Evolutionary conservation across 2,329 filamentous ascomycete genomes (phyloP).

Genomic region (Drechslera avenae): DNA sequence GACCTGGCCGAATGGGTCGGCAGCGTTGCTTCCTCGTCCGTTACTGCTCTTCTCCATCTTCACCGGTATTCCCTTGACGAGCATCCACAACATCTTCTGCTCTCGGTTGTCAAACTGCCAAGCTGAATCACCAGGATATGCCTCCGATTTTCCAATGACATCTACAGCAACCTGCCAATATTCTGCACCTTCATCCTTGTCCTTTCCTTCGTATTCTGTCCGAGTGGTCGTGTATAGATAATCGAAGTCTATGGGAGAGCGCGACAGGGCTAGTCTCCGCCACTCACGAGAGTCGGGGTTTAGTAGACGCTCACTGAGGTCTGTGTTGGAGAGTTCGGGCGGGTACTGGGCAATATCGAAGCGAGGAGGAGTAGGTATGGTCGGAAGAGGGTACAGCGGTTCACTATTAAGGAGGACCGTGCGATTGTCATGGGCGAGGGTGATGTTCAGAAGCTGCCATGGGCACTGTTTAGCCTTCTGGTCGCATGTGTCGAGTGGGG

Average conservation of each 20-base stretch:
- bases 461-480: constrained; percentile 1
- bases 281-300: constrained; percentile 16
- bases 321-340: constrained; percentile 29
- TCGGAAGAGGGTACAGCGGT: constrained; percentile 36
- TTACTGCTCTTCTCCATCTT: constrained; percentile 8
- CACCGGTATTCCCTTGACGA: constrained; percentile 27
- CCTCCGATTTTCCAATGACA: constrained; percentile 27
- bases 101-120: constrained; percentile 29
- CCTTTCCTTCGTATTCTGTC: constrained; percentile 12
- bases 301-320: constrained; percentile 30
- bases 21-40: constrained; percentile 14
- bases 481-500: background rate
- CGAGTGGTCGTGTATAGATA: constrained; percentile 32
- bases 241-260: constrained; percentile 15
- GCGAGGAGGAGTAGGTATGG: constrained; percentile 29
- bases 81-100: constrained; percentile 37
- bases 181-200: constrained; percentile 16
- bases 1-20: constrained; percentile 25
- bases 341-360: constrained; percentile 27
- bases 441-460: constrained; percentile 39
- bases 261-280: constrained; percentile 16
- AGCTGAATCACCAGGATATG: constrained; percentile 9
- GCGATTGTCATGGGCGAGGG: constrained; percentile 35
- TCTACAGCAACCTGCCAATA: constrained; percentile 42
- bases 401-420: constrained; percentile 34